Evolutionary conservation across 495 filamentous ascomycete species (phyloP).

Genomic region (Podospora pseudopauciseta): DNA sequence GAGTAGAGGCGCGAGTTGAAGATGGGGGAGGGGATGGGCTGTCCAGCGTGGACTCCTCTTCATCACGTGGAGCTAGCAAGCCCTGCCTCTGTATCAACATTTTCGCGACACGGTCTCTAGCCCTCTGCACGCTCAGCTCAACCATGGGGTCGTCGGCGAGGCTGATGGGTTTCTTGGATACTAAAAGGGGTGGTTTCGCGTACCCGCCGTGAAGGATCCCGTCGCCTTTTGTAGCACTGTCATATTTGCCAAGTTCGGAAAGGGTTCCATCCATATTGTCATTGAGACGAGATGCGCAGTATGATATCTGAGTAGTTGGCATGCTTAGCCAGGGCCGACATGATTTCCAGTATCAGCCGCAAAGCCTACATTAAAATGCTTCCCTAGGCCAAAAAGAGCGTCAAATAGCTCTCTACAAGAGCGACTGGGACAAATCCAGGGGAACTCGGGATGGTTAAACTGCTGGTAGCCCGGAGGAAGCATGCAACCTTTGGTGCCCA

Average conservation of each 20-base stretch:
- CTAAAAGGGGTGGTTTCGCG: slow-evolving; percentile 16
- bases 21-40: background rate
- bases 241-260: slow-evolving; percentile 23
- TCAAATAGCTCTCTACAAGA: slow-evolving; percentile 25
- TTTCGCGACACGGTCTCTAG: background rate
- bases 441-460: slow-evolving; percentile 19
- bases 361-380: slow-evolving; percentile 27
- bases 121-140: background rate
- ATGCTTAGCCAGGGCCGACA: background rate
- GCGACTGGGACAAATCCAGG: slow-evolving; percentile 34
- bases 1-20: background rate
- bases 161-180: slow-evolving; percentile 19
- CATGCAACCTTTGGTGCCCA: slow-evolving; percentile 23
- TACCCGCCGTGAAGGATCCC: slow-evolving; percentile 10
- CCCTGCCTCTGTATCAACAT: background rate
- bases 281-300: slow-evolving; percentile 22
- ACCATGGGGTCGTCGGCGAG: slow-evolving; percentile 18
- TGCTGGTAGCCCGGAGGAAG: slow-evolving; percentile 26
- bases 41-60: background rate
- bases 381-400: slow-evolving; percentile 21
- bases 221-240: slow-evolving; percentile 5
- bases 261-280: slow-evolving; percentile 32
- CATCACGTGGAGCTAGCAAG: background rate
- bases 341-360: background rate
- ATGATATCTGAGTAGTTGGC: background rate